Conservation (phyloP, 257 asterid species). For the Solanum neorickii region DNA sequence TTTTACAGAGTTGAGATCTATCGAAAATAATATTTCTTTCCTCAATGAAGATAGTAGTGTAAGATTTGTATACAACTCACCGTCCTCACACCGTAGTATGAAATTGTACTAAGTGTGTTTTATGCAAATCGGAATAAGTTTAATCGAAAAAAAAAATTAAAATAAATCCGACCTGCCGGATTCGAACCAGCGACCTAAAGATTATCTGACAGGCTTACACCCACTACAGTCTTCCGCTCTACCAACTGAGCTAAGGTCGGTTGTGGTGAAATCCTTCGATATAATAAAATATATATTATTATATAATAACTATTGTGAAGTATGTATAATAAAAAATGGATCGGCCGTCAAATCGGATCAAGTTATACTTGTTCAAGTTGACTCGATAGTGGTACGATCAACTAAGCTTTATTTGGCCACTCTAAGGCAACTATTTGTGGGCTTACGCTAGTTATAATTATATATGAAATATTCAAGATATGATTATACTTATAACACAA, state of each 20-base stretch:
- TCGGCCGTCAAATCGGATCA: not conserved
- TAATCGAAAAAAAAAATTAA: accelerated
- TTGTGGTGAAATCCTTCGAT: accelerated
- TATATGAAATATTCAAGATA: not conserved
- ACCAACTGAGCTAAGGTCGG: constrained; percentile 4
- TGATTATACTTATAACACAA: too few relatives aligned
- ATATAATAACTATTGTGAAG: not conserved
- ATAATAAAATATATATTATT: not conserved
- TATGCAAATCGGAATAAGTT: not conserved
- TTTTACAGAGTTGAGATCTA: too few relatives aligned
- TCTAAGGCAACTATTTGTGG: not conserved
- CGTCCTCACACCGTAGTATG: not conserved
- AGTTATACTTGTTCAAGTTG: not conserved
- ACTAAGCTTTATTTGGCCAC: not conserved
- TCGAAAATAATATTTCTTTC: too few relatives aligned
- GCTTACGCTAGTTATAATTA: not conserved
- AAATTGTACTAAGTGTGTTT: too few relatives aligned
- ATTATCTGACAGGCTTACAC: not conserved
- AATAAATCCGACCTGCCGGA: not conserved
- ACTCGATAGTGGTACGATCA: not conserved
- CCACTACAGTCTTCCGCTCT: constrained; percentile 1
- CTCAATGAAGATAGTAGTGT: too few relatives aligned
- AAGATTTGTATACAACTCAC: not conserved
- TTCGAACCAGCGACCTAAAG: constrained; percentile 3
- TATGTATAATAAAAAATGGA: not conserved